Base-by-base conservation (phyloP, 495 filamentous ascomycete genomes). In the Xanthoparmelia taractica region DNA sequence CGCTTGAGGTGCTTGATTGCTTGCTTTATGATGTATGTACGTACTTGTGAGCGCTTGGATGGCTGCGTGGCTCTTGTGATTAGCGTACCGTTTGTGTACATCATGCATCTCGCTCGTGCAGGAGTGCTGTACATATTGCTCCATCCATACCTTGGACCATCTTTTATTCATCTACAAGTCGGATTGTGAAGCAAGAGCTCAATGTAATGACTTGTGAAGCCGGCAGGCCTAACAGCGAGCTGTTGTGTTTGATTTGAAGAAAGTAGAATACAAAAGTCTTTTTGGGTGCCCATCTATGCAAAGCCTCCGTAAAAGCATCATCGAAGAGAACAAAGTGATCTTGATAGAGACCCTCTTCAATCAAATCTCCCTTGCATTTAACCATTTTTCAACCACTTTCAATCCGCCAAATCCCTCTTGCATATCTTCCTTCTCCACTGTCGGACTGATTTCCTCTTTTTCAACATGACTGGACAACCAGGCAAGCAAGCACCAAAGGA, bases 91-190 rank as follows among this genome's bases (percentile, higher is more conserved):
- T 56, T 40, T 7, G 27, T 56, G 50, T 54, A 33, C 50, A 54
- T 33, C 29, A 31, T 31, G 29, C 29, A 18, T 45, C 20, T 18
- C 25, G 45, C 45, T 48, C 23, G 23, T 31, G 37, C 36, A 33
- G 25, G 50, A 43, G 50, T 33, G 43, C 60, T 63, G 50, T 55
- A 63, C 60, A 63, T 63, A 57, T 34, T 45, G 60, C 50, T 57
- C 36, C 31, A 62, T 63, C n/a, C n/a, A n/a, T n/a, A n/a, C n/a
- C n/a, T n/a, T n/a, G n/a, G n/a, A n/a, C n/a, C n/a, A n/a, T n/a
- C n/a, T n/a, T n/a, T n/a, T n/a, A n/a, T n/a, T n/a, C n/a, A n/a
- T n/a, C n/a, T n/a, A n/a, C n/a, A n/a, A n/a, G n/a, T n/a, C n/a
- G n/a, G n/a, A n/a, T n/a, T n/a, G n/a, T n/a, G n/a, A n/a, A n/a